Evolutionary conservation across 805 yeast genomes (phyloP).

Genomic region (Suhomyces sp.): DNA sequence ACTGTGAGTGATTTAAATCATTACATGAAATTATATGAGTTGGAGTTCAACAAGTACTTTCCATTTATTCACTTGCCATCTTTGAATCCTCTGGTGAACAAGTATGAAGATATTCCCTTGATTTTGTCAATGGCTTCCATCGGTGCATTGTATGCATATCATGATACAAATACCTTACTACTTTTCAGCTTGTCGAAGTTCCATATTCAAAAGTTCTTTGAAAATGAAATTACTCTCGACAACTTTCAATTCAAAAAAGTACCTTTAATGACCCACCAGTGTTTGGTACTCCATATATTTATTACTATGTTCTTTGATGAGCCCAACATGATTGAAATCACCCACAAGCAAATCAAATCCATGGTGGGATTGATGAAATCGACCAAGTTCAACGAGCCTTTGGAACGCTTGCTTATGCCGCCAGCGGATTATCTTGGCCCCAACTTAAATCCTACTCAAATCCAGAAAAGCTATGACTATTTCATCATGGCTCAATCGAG

Average conservation of each 20-base stretch:
- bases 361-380: constrained; percentile 53
- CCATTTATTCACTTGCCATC: constrained; percentile 79
- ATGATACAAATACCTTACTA: constrained; percentile 70
- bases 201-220: constrained; percentile 65
- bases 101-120: constrained; percentile 57
- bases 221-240: constrained; percentile 43
- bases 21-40: constrained; percentile 69
- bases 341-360: constrained; percentile 51
- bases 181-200: constrained; percentile 65
- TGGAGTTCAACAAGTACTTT: constrained; percentile 76
- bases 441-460: constrained; percentile 8
- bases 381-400: constrained; percentile 49
- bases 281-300: constrained; percentile 53
- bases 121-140: constrained; percentile 79
- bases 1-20: constrained; percentile 71
- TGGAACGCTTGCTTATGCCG: constrained; percentile 45
- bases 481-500: constrained; percentile 55
- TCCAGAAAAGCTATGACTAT: constrained; percentile 47
- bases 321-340: constrained; percentile 46
- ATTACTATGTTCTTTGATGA: constrained; percentile 57
- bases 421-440: background rate
- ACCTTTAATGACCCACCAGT: constrained; percentile 55
- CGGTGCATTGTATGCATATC: constrained; percentile 85
- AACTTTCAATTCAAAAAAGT: constrained; percentile 51
- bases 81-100: constrained; percentile 41